Percentiles rank a stretch among this genome's conserved stretches.
These are phyloP conservation scores for Parastagonospora avenae DNA, from an alignment of 2,329 filamentous ascomycete genomes.

Conservation along the genomic window DNA sequence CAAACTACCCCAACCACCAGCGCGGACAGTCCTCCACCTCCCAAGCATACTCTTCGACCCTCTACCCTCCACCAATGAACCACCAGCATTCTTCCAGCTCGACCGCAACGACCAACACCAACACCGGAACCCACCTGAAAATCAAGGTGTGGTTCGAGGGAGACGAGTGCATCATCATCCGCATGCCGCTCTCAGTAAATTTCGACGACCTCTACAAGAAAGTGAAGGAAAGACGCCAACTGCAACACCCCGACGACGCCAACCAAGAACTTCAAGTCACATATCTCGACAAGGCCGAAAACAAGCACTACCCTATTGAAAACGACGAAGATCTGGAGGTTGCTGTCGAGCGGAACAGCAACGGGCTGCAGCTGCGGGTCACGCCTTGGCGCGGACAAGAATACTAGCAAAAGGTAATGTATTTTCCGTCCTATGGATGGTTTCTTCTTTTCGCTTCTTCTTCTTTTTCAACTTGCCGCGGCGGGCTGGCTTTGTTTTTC, in stretches of 20 bases:
- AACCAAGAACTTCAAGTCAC: conserved; percentile 76
- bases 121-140: conserved; percentile 62
- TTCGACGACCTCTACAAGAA: conserved; percentile 82
- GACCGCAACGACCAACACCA: conserved; percentile 33
- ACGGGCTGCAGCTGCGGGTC: conserved; percentile 69
- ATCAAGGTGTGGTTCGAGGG: conserved; percentile 90
- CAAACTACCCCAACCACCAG: conserved; percentile 50
- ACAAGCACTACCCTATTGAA: conserved; percentile 74
- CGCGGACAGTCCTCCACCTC: conserved; percentile 45
- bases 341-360: conserved; percentile 83
- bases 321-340: conserved; percentile 81
- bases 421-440: neutral
- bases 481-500: too few relatives aligned
- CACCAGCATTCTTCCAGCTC: conserved; percentile 46
- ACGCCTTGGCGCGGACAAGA: conserved; percentile 20
- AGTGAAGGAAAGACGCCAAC: conserved; percentile 80
- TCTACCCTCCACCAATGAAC: conserved; percentile 44
- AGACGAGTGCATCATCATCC: conserved; percentile 88
- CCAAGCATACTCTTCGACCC: conserved; percentile 34
- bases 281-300: conserved; percentile 83
- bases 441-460: neutral
- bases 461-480: neutral
- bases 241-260: conserved; percentile 56
- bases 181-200: conserved; percentile 79
- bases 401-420: conserved; percentile 6